phyloP scores from a whole-genome alignment of 108 stramenopile genomes.

The Aureococcus anophagefferens region DNA sequence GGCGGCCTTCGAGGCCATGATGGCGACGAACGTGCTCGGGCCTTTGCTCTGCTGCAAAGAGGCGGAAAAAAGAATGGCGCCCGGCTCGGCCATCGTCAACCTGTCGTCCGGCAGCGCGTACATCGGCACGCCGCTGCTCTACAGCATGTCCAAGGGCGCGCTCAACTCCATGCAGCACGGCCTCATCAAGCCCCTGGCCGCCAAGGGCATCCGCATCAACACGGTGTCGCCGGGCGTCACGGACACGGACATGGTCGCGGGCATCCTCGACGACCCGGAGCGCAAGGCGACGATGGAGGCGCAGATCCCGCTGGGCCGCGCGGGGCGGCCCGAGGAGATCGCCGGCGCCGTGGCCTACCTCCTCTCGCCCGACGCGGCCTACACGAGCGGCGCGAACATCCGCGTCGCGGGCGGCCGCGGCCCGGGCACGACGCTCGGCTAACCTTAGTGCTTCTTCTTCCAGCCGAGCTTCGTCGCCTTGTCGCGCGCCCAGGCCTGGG shows the following conservation, averaged over 20 bases:
- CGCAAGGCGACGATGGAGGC: not conserved
- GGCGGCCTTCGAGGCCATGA: not conserved
- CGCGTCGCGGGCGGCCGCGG: not conserved
- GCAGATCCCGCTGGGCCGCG: not conserved
- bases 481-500: constrained; percentile 46
- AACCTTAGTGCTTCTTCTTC: not conserved
- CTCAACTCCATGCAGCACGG: not conserved
- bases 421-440: not conserved
- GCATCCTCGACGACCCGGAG: not conserved
- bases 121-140: not conserved
- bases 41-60: not conserved
- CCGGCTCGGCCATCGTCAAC: not conserved
- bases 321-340: not conserved
- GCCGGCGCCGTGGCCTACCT: not conserved
- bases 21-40: not conserved
- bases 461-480: constrained; percentile 41
- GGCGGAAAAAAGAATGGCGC: not conserved
- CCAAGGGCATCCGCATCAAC: not conserved
- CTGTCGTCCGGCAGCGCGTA: not conserved
- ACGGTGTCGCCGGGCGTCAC: not conserved
- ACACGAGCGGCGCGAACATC: not conserved
- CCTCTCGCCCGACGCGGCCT: not conserved
- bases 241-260: not conserved
- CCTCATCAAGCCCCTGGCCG: not conserved
- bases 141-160: not conserved